Base-by-base conservation (phyloP, 805 yeast genomes). In the Ogataea corticis region DNA sequence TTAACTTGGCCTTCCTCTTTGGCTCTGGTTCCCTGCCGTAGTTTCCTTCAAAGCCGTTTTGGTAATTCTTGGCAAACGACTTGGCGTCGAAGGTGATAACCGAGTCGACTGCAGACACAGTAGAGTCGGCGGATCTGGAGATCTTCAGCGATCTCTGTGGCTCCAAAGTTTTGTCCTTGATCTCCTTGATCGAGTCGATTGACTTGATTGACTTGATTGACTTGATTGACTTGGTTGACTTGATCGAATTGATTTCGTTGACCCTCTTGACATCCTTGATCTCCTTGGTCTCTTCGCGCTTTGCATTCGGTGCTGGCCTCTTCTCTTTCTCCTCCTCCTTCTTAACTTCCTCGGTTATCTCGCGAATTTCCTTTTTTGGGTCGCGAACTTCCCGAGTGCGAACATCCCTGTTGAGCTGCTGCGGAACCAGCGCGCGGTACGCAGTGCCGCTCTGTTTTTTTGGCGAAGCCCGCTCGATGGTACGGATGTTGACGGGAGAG, bases 31-130 rank as follows among this genome's bases (percentile, higher is more conserved):
- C 10, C 30, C 35, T 33, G 31, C 30, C 17, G 25, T 41, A 44
- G 35, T 39, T 48, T 7, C 51, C 47, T 15, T 44, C 44, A 21
- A 58, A 46, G 2, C 57, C 57, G 41, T 56, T 50, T 33, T 54
- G 51, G 40, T 57, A 55, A 29, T 45, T 49, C 15, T 46, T 46
- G 4, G 59, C 65, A 47, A 58, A 56, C 17, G 17, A 23, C 6
- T 50, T 30, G 4, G 60, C 55, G 39, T 60, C 55, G 36, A 60
- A 59, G 2, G 31, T 21, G 33, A 28, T 4, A 4, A n/a, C 33
- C 7, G 33, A 4, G 5, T 33, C n/a, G 9, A 10, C 14, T 6
- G 34, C 7, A 6, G 25, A 21, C 9, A 9, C 9, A 6, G 25
- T 9, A 21, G 25, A 21, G 5, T 21, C 9, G 25, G 9, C 25